Base-by-base conservation (phyloP, 805 yeast species). In the Cyberlindnera mycetangii region DNA sequence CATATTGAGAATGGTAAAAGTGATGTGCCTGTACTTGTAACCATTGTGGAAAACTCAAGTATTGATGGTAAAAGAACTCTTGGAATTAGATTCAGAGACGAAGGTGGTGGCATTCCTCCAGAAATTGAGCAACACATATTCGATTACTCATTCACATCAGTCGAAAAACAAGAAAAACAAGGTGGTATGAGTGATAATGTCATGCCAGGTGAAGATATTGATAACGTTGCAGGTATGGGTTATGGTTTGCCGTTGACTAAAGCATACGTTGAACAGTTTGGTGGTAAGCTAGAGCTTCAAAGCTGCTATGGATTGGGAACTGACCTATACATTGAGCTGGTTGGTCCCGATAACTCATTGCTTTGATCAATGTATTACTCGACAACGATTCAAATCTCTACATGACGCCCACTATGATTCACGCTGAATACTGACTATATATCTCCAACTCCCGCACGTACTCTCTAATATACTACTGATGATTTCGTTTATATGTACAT, bases 211-310 rank as follows among this genome's bases (percentile, higher is more conserved):
- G 72, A 75, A 19, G 83, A 83, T 2, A 84, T 86, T 1, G 71
- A 72, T 36, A 73, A 74, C 18, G 76, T 92, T 28, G 96, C 97
- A 0, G 99, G 99, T 0, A 85, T 93, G 86, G 98, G 98, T 0
- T 92, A 89, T 60, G 99, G 99, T 0, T 65, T 92, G 44, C 98
- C 98, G 7, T 68, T 92, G 50, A 85, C 90, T 48, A 69, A 79
- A 54, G 84, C 88, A 0, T 85, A 85, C 55, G 79, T 84, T 24
- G 85, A 81, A 56, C 73, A 83, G 59, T 84, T 85, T 60, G 84
- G 83, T 33, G 93, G 93, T 2, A 70, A 69, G 37, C 70, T 87
- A 40, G 79, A 79, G 47, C 69, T 87, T 22, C 89, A 85, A 60
- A 79, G 84, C 38, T 73, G 84, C 47, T 76, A 76, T 64, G 92